Percentiles rank a stretch among this genome's conserved stretches.
Evolutionary conservation across 2,329 filamentous ascomycete species (phyloP).

Genomic region (Hymenoscyphus occultus): DNA sequence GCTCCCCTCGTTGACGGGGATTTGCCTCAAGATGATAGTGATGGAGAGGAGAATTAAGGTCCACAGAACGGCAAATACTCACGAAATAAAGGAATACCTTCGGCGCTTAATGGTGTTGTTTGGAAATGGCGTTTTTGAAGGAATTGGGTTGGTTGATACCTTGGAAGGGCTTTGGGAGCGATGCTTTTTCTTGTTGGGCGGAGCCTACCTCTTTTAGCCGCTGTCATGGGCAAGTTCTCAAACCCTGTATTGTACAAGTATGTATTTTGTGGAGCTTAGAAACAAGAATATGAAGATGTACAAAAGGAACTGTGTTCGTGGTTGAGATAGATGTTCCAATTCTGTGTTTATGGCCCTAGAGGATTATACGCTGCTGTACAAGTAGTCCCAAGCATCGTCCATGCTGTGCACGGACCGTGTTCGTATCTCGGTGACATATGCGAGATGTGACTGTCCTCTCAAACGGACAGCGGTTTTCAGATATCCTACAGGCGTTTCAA

Average conservation of each 20-base stretch:
- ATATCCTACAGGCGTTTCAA: too few relatives aligned
- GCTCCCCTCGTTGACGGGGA: conserved; percentile 18
- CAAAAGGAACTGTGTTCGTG: not conserved
- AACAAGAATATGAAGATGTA: conserved; percentile 4
- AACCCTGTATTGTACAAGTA: not conserved
- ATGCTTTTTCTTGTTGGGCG: not conserved
- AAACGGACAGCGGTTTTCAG: too few relatives aligned
- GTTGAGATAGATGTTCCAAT: not conserved
- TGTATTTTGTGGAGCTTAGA: not conserved
- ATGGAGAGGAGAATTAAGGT: conserved; percentile 29
- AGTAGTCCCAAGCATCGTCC: too few relatives aligned
- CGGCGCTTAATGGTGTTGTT: conserved; percentile 2
- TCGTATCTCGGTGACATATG: too few relatives aligned
- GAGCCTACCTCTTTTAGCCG: not conserved
- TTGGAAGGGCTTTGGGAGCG: not conserved
- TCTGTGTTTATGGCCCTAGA: too few relatives aligned
- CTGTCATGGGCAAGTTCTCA: not conserved
- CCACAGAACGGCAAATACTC: not conserved
- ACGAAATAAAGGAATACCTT: conserved; percentile 8
- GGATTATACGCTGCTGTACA: too few relatives aligned
- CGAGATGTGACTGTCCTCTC: too few relatives aligned
- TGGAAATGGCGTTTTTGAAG: conserved; percentile 5
- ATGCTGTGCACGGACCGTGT: too few relatives aligned
- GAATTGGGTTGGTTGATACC: conserved; percentile 10
- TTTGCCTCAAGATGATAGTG: conserved; percentile 28